Base-by-base conservation (phyloP, 257 asterid genomes). In the Ligustrum vulgare region DNA sequence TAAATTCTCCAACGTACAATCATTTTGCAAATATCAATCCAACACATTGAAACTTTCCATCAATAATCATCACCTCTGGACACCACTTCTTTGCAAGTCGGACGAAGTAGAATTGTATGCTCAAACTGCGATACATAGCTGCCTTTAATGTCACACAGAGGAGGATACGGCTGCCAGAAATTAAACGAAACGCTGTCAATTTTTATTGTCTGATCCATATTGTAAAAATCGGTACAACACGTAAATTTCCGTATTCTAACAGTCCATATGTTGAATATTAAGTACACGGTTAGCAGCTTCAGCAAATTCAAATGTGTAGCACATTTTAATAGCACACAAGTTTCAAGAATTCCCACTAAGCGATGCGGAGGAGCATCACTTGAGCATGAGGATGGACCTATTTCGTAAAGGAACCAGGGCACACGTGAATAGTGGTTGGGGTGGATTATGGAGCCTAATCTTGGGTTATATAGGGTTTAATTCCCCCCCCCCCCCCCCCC, bases 41-140 rank as follows among this genome's bases (percentile, higher is more conserved):
- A 69, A 73, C 56, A 60, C 6, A 43, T 2, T 56, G 35, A 58
- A 20, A n/a, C 32, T 67, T 66, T 47, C 69, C 70, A 78, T 89
- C 88, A 95, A 82, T 89, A 95, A 87, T 95, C 99, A 43, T 95
- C 97, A 20, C 99, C 99, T 84, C 96, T 89, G 6, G 99, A 95
- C 67, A 95, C 73, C 47, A 95, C 99, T 88, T 95, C 99, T 82
- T 94, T 94, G 95, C 99, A 94, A 22, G 99, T 94, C n/a, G 99
- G 99, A 75, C 97, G 99, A 62, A 94, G 98, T 78, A 94, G 87
- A 79, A 94, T 91, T 49, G 99, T 94, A 69, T 94, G 98, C 93
- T 94, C 99, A 32, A 89, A 90, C 78, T 95, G 99, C 56, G 98
- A 91, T 64, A 95, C 93, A 37, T 93, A 93, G 88, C 99, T 90